Percentiles rank a stretch among this genome's conserved stretches.
These are phyloP conservation scores for Penicillium dipodomyicola DNA, from an alignment of 495 filamentous ascomycete species.

Conservation along the genomic window DNA sequence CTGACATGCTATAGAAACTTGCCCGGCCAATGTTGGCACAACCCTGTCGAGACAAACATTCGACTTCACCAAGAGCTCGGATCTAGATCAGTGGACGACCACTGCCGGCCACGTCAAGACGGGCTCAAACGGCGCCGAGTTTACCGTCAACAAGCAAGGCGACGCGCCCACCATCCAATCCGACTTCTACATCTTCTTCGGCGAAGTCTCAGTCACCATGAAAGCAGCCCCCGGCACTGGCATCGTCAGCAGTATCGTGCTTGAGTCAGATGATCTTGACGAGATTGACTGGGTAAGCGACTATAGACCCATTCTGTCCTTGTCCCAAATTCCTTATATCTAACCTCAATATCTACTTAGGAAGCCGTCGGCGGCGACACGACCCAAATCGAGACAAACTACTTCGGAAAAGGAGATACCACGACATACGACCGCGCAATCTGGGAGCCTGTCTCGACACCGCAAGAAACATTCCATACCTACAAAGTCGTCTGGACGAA, in stretches of 20 bases:
- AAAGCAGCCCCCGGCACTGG: constrained; percentile 68
- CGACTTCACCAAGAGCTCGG: constrained; percentile 37
- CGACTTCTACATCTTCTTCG: constrained; percentile 74
- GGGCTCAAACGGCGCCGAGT: constrained; percentile 54
- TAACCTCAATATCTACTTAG: background rate
- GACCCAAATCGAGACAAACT: background rate
- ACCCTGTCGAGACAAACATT: background rate
- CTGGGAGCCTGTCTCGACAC: background rate
- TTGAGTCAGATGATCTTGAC: constrained; percentile 82
- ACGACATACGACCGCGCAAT: background rate
- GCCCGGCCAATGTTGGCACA: background rate
- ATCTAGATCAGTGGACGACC: constrained; percentile 54
- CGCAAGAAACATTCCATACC: background rate
- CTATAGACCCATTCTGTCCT: background rate
- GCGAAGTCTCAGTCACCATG: constrained; percentile 64
- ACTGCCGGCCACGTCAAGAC: constrained; percentile 53
- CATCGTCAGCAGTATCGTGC: constrained; percentile 72
- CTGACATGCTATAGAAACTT: background rate
- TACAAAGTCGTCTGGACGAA: background rate
- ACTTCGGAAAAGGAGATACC: background rate
- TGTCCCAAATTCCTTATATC: too few species aligned
- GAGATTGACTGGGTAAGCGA: constrained; percentile 82
- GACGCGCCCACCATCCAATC: constrained; percentile 70
- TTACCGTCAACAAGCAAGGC: constrained; percentile 64
- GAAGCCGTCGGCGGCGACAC: background rate